phyloP scores from a whole-genome alignment of 2,329 filamentous ascomycete genomes.

The Chaetomiaceae sp. region DNA sequence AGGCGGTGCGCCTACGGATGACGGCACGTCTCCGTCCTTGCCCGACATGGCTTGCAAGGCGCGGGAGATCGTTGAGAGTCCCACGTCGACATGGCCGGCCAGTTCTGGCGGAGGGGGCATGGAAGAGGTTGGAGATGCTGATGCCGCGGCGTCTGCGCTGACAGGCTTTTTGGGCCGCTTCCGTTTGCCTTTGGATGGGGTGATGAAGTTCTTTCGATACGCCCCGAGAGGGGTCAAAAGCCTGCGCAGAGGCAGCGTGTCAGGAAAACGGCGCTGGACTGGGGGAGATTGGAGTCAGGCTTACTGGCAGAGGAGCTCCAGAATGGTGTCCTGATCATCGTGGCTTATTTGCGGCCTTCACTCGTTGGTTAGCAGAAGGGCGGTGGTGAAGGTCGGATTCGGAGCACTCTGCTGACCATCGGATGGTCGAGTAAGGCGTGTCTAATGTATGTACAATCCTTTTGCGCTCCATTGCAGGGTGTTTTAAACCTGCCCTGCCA shows the following conservation, averaged over 20 bases:
- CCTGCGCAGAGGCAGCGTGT: slow-evolving; percentile 35
- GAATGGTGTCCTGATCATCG: slow-evolving; percentile 58
- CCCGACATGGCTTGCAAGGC: slow-evolving; percentile 46
- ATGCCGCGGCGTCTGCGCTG: slow-evolving; percentile 13
- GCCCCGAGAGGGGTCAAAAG: slow-evolving; percentile 60
- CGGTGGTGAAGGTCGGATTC: not conserved
- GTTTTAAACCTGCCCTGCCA: too few relatives aligned
- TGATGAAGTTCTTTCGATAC: slow-evolving; percentile 51
- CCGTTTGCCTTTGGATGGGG: slow-evolving; percentile 58
- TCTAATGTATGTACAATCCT: slow-evolving; percentile 51
- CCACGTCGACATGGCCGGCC: slow-evolving; percentile 55
- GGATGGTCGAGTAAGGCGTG: slow-evolving; percentile 47
- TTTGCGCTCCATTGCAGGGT: slow-evolving; percentile 46
- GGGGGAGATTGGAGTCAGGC: slow-evolving; percentile 14
- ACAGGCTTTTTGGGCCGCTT: slow-evolving; percentile 45
- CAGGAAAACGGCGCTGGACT: not conserved
- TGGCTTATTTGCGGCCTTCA: slow-evolving; percentile 56
- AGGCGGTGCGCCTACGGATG: not conserved
- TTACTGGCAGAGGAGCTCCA: slow-evolving; percentile 65
- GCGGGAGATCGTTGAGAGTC: slow-evolving; percentile 60
- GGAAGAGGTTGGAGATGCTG: slow-evolving; percentile 14
- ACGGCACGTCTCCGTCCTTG: not conserved
- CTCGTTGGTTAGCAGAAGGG: not conserved
- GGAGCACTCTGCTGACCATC: slow-evolving; percentile 24
- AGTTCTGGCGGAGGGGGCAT: slow-evolving; percentile 47